Conservation (phyloP, 306 rosid species). For the Gillenia trifoliata region DNA sequence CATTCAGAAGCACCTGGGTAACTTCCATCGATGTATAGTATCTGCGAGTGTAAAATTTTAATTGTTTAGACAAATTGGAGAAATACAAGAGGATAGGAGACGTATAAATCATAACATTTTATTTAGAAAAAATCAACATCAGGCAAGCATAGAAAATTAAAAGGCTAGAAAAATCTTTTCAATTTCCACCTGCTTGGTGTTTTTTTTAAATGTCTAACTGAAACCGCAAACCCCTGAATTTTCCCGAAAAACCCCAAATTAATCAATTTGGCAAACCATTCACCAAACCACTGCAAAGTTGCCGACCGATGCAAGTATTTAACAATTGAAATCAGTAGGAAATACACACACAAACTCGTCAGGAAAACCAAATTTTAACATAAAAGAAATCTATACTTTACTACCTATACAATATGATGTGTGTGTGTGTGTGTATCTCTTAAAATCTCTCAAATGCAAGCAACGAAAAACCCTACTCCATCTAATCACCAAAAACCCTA, state of each 20-base stretch:
- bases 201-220: not conserved
- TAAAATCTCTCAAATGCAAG: too few species aligned
- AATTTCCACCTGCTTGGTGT: not conserved
- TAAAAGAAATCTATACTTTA: not conserved
- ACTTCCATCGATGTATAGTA: constrained; percentile 66
- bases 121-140: not conserved
- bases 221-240: not conserved
- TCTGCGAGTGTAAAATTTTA: constrained; percentile 3
- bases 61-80: not conserved
- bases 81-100: not conserved
- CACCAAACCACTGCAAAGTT: not conserved
- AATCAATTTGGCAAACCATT: too few species aligned
- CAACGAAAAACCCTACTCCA: not conserved
- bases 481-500: not conserved
- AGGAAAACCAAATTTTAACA: not conserved
- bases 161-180: not conserved
- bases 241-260: not conserved
- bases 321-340: not conserved
- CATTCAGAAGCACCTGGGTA: constrained; percentile 74
- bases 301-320: not conserved
- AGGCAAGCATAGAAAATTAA: not conserved
- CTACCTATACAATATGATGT: not conserved
- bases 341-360: not conserved
- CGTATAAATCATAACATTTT: not conserved
- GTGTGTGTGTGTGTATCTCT: too few species aligned